Percentiles rank a stretch among this genome's conserved stretches.
Conservation (phyloP, 805 yeast genomes). For the Scheffersomyces stipitis region DNA sequence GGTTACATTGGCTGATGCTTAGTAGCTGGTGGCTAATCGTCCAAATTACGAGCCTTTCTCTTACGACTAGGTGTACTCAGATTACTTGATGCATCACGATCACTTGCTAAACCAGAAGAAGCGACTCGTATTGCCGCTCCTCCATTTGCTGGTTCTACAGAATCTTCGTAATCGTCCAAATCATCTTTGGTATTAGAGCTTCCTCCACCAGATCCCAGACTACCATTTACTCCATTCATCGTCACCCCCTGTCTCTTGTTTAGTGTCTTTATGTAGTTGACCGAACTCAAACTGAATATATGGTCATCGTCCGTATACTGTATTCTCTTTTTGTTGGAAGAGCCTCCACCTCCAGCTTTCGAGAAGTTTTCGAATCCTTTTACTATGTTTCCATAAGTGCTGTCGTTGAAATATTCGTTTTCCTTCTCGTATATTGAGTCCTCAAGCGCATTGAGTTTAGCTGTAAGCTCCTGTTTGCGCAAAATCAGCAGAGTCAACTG, state of each 20-base stretch:
- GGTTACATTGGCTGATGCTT: too few relatives aligned
- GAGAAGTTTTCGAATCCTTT: constrained; percentile 86
- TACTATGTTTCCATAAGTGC: constrained; percentile 77
- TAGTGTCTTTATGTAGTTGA: constrained; percentile 60
- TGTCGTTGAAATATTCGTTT: constrained; percentile 71
- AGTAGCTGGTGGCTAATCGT: constrained; percentile 21
- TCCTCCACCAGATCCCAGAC: constrained; percentile 1
- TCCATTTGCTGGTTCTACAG: constrained; percentile 23
- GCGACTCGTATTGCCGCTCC: constrained; percentile 1
- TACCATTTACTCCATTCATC: constrained; percentile 25
- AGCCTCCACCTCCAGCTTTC: constrained; percentile 36
- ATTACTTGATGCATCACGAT: constrained; percentile 3
- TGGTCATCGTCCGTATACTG: constrained; percentile 72
- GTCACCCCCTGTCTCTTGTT: constrained; percentile 48
- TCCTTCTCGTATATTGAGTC: constrained; percentile 80
- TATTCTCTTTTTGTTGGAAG: constrained; percentile 47
- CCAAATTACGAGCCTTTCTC: constrained; percentile 26
- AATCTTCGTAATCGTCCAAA: constrained; percentile 38
- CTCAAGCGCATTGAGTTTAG: constrained; percentile 61
- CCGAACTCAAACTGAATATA: constrained; percentile 74
- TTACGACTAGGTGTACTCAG: constrained; percentile 23
- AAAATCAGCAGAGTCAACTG: constrained; percentile 63
- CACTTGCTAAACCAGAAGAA: neutral
- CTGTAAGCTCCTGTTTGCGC: constrained; percentile 64
- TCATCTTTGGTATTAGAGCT: constrained; percentile 22